A percentile compares a stretch with the other conserved stretches of the same genome.
Evolutionary conservation across 2,329 filamentous ascomycete genomes (phyloP).

Genomic region (Neoscytalidium dimidiatum): DNA sequence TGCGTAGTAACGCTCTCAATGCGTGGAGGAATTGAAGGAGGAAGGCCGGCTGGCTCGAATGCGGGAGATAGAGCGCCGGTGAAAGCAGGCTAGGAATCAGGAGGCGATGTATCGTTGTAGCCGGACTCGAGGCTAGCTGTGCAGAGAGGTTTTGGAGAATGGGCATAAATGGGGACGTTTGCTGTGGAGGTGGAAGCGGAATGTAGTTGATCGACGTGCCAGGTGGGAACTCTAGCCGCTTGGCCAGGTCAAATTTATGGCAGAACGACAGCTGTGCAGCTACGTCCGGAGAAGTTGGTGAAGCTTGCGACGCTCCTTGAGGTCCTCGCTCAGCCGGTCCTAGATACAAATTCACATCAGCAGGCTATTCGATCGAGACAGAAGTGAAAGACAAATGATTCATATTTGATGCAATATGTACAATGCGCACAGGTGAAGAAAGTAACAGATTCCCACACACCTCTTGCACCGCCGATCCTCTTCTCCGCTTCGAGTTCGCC

Average conservation of each 20-base stretch:
- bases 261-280: slow-evolving; percentile 44
- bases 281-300: slow-evolving; percentile 5
- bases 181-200: slow-evolving; percentile 64
- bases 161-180: slow-evolving; percentile 53
- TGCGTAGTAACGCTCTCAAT: slow-evolving; percentile 72
- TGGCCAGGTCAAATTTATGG: slow-evolving; percentile 56
- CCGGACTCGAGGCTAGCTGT: slow-evolving; percentile 51
- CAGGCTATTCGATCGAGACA: slow-evolving; percentile 14
- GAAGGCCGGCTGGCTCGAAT: slow-evolving; percentile 68
- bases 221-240: slow-evolving; percentile 46
- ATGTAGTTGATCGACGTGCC: slow-evolving; percentile 47
- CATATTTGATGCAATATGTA: slow-evolving; percentile 20
- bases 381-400: neutral
- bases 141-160: slow-evolving; percentile 66
- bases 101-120: slow-evolving; percentile 72
- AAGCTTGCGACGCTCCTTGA: neutral
- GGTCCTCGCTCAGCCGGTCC: slow-evolving; percentile 14
- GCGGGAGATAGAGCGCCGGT: slow-evolving; percentile 77
- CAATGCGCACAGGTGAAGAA: neutral
- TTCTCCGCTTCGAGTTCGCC: slow-evolving; percentile 65
- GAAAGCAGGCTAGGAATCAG: slow-evolving; percentile 84
- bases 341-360: slow-evolving; percentile 18
- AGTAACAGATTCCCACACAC: slow-evolving; percentile 48
- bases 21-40: slow-evolving; percentile 80
- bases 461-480: slow-evolving; percentile 53